phyloP scores from a whole-genome alignment of 495 filamentous ascomycete genomes.

The Bombardia bombarda region DNA sequence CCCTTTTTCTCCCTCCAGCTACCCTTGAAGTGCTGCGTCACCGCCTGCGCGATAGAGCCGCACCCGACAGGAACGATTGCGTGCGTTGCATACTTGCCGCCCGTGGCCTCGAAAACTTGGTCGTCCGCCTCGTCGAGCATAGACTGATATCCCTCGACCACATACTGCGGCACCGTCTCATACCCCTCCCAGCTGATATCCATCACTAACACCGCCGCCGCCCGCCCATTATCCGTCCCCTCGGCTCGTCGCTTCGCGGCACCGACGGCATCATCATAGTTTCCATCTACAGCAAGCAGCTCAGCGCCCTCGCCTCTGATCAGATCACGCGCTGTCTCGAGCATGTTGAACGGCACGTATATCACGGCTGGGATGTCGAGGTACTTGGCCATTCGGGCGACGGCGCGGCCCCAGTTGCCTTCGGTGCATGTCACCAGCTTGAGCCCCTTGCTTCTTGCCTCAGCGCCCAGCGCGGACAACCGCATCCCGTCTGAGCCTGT shows the following conservation, averaged over 20 bases:
- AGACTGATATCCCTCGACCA: constrained; percentile 64
- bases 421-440: constrained; percentile 51
- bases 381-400: constrained; percentile 54
- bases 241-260: constrained; percentile 31
- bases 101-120: constrained; percentile 29
- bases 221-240: constrained; percentile 10
- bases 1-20: constrained; percentile 9
- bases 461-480: constrained; percentile 18
- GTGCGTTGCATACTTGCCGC: constrained; percentile 24
- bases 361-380: constrained; percentile 44
- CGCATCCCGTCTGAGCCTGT: constrained; percentile 34
- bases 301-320: constrained; percentile 52
- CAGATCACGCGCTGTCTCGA: constrained; percentile 36
- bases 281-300: constrained; percentile 43
- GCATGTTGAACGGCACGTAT: constrained; percentile 49
- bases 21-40: constrained; percentile 50
- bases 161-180: constrained; percentile 58
- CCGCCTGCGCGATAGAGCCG: constrained; percentile 56
- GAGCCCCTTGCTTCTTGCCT: constrained; percentile 18
- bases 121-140: constrained; percentile 56
- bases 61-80: constrained; percentile 56
- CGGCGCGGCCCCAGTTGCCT: constrained; percentile 66
- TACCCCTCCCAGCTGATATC: constrained; percentile 58
- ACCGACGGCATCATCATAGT: constrained; percentile 53
- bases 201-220: constrained; percentile 50